phyloP scores from a whole-genome alignment of 805 yeast species.

The Saccharomyces kudriavzevii region DNA sequence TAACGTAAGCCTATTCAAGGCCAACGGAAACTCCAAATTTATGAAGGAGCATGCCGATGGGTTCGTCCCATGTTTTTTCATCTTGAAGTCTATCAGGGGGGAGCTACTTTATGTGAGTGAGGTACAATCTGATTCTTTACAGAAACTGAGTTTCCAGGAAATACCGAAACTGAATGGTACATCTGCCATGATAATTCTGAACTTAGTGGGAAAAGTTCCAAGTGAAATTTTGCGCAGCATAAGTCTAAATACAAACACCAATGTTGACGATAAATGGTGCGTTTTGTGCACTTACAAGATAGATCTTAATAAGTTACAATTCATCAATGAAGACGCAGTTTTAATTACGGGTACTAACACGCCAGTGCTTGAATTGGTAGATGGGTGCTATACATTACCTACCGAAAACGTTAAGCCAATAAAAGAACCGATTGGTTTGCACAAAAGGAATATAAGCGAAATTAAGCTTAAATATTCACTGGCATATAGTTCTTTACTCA shows the following conservation, averaged over 20 bases:
- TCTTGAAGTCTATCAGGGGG: slow-evolving; percentile 16
- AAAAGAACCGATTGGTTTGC: background rate
- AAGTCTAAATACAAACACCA: background rate
- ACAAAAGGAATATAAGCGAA: background rate
- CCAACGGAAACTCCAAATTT: background rate
- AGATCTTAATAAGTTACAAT: slow-evolving; percentile 14
- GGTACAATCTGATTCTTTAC: slow-evolving; percentile 13
- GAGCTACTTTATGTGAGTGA: slow-evolving; percentile 23
- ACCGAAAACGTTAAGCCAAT: background rate
- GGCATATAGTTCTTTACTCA: slow-evolving; percentile 21
- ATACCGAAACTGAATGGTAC: slow-evolving; percentile 13
- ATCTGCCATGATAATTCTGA: slow-evolving; percentile 11
- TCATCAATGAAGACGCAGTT: slow-evolving; percentile 3
- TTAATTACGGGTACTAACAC: slow-evolving; percentile 9
- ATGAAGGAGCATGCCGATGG: slow-evolving; percentile 2
- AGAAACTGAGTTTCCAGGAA: slow-evolving; percentile 21
- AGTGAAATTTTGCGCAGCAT: background rate
- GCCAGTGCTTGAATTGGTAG: slow-evolving; percentile 20
- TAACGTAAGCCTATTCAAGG: slow-evolving; percentile 10
- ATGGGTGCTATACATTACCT: slow-evolving; percentile 17
- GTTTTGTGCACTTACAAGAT: slow-evolving; percentile 7
- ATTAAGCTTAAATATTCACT: slow-evolving; percentile 14
- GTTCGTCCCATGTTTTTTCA: slow-evolving; percentile 17
- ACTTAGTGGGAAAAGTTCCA: slow-evolving; percentile 18
- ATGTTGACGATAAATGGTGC: slow-evolving; percentile 11